phyloP scores from a whole-genome alignment of 768 basidiomycete genomes.

The Mycena vulgaris region DNA sequence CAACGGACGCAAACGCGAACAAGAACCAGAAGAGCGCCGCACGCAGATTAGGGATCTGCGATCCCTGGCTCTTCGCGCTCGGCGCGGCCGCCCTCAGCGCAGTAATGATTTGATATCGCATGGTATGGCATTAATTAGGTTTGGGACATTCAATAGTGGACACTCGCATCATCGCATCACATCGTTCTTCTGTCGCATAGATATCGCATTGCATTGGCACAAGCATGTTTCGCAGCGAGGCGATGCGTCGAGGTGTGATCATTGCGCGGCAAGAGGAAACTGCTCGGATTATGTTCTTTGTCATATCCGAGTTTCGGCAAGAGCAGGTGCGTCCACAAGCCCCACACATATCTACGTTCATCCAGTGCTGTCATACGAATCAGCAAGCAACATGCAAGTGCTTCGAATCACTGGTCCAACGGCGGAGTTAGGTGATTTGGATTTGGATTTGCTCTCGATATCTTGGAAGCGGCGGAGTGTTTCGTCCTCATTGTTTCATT shows the following conservation, averaged over 20 bases:
- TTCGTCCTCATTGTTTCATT: no score
- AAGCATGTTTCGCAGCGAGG: not conserved
- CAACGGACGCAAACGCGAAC: not conserved
- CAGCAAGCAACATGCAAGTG: no score
- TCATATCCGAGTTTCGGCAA: no score
- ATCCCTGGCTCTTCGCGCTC: conserved; percentile 27
- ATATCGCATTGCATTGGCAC: conserved; percentile 20
- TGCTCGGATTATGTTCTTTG: no score
- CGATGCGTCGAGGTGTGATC: no score
- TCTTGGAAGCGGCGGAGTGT: no score
- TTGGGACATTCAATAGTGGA: not conserved
- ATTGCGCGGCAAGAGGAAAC: not conserved
- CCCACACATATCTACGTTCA: no score
- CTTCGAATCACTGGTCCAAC: no score
- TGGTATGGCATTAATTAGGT: conserved; percentile 17
- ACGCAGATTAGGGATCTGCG: conserved; percentile 15
- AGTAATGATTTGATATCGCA: not conserved
- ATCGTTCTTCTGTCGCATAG: conserved; percentile 4
- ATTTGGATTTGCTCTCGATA: no score
- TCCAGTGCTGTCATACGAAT: no score
- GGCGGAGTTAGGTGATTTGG: no score
- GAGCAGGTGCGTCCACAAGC: no score
- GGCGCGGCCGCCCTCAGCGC: conserved; percentile 16
- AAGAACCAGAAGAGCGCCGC: conserved; percentile 1
- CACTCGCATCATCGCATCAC: conserved; percentile 12